These are phyloP conservation scores for Mortierella sp. DNA, from an alignment of 371 early-diverging fungal species.

Conservation along the genomic window DNA sequence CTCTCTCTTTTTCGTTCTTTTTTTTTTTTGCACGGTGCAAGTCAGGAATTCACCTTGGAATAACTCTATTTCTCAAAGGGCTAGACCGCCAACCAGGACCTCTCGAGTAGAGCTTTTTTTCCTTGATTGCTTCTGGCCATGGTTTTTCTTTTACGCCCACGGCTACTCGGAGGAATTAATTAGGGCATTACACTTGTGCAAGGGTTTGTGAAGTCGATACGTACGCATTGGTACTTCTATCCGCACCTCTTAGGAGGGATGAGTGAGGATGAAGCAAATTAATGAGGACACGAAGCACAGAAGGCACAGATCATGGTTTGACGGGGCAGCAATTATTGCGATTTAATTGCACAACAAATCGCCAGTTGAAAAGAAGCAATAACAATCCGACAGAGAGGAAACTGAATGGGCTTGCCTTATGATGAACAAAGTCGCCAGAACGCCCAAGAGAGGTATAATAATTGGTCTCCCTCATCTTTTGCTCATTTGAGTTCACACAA, in stretches of 20 bases:
- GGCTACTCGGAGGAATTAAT: background rate
- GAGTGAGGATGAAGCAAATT: background rate
- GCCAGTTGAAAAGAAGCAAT: background rate
- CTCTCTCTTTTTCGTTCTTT: background rate
- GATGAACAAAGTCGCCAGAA: background rate
- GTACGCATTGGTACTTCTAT: background rate
- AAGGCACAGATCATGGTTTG: slow-evolving; percentile 16
- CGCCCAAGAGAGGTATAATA: background rate
- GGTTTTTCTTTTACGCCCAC: background rate
- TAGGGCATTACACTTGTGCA: background rate
- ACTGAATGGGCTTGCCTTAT: background rate
- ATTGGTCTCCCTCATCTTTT: background rate
- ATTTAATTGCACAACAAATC: background rate
- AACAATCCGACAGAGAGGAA: background rate
- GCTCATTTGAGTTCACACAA: background rate
- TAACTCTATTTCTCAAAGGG: slow-evolving; percentile 3
- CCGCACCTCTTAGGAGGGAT: background rate
- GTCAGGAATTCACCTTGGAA: background rate
- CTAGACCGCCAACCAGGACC: background rate
- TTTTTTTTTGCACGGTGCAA: background rate
- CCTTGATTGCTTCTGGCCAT: background rate
- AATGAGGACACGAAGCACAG: slow-evolving; percentile 2
- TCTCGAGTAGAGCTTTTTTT: background rate
- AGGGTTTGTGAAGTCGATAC: background rate
- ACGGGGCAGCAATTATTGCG: background rate